These are phyloP conservation scores for Eragrostis tef DNA, from an alignment of 202 grass and related monocot genomes.

Conservation along the genomic window DNA sequence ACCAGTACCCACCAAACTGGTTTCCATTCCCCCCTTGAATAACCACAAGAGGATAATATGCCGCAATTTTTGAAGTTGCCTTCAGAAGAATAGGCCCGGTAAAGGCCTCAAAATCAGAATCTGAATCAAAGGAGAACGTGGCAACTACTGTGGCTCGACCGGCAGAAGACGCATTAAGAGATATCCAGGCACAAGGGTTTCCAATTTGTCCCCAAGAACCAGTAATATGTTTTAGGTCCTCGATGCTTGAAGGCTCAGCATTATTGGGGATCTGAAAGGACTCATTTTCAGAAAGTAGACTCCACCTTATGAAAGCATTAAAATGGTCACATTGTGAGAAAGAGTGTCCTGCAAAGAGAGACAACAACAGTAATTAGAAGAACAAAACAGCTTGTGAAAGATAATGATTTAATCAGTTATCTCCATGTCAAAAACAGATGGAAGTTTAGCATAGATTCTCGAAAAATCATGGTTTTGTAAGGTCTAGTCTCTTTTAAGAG, in stretches of 20 bases:
- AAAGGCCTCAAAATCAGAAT: constrained; percentile 50
- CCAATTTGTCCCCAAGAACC: constrained; percentile 50
- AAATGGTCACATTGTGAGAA: constrained; percentile 78
- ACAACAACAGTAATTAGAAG: constrained; percentile 35
- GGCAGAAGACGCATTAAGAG: constrained; percentile 68
- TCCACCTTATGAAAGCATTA: constrained; percentile 79
- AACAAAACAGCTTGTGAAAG: constrained; percentile 35
- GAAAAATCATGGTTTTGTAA: not conserved
- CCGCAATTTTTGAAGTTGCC: constrained; percentile 68
- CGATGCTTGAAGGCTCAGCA: constrained; percentile 37
- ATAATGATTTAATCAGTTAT: not conserved
- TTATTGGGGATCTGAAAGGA: constrained; percentile 74
- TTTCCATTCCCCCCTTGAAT: constrained; percentile 87
- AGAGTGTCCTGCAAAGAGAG: constrained; percentile 61
- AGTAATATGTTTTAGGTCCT: constrained; percentile 41
- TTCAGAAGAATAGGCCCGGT: constrained; percentile 67
- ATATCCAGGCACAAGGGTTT: constrained; percentile 74
- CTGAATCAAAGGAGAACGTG: constrained; percentile 60
- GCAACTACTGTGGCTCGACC: constrained; percentile 73
- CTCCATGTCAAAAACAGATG: not conserved
- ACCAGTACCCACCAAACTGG: constrained; percentile 87
- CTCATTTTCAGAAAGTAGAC: constrained; percentile 65
- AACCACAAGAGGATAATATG: constrained; percentile 78
- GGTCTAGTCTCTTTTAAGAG: not conserved
- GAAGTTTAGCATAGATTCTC: constrained; percentile 12